A percentile compares a stretch with the other conserved stretches of the same genome.
Evolutionary conservation across 495 filamentous ascomycete species (phyloP).

Genomic region (Neurospora tetrasperma): DNA sequence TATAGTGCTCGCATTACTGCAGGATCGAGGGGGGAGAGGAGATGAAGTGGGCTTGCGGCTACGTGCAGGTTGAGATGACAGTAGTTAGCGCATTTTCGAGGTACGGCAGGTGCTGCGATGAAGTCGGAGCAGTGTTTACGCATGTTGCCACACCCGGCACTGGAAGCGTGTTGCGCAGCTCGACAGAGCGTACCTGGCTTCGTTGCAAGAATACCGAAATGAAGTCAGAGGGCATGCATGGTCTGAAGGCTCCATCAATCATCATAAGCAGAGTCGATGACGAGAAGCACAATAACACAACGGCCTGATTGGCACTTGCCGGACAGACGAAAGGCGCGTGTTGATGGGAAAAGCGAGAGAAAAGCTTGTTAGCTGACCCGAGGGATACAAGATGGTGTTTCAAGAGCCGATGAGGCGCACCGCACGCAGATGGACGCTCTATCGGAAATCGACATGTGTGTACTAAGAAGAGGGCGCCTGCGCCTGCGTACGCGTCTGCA

Average conservation of each 20-base stretch:
- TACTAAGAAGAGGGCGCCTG: background rate
- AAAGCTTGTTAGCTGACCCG: background rate
- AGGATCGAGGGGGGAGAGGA: constrained; percentile 24
- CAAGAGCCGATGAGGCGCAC: constrained; percentile 7
- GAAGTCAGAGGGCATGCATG: background rate
- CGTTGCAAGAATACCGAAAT: background rate
- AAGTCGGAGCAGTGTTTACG: background rate
- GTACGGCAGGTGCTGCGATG: background rate
- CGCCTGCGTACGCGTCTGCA: background rate
- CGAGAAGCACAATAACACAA: background rate
- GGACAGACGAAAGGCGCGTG: background rate
- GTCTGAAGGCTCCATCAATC: background rate
- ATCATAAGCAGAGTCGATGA: constrained; percentile 1
- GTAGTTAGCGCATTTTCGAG: background rate
- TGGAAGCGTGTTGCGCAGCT: background rate
- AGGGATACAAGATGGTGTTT: constrained; percentile 2
- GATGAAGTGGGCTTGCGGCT: constrained; percentile 22
- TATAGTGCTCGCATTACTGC: constrained; percentile 20
- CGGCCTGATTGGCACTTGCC: background rate
- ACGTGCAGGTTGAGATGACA: constrained; percentile 10
- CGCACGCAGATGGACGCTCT: background rate
- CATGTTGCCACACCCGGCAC: background rate
- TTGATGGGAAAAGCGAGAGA: background rate
- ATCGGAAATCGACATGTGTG: background rate
- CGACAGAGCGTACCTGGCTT: background rate